Conservation (phyloP, 306 rosid species). For the Prunus padus region DNA sequence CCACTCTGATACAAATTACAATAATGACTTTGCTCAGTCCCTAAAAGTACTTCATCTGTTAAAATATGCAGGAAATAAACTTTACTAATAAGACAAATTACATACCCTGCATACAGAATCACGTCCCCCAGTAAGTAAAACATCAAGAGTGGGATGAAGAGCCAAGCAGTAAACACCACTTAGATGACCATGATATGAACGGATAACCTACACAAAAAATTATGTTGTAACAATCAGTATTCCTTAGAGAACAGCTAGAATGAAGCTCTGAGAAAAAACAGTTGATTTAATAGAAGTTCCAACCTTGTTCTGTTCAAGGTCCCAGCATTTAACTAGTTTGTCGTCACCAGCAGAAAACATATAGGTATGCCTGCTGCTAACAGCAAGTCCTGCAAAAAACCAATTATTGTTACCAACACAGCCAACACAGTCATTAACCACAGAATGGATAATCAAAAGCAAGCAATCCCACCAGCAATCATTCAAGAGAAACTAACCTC, state of each 20-base stretch:
- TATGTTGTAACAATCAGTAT: conserved; percentile 15
- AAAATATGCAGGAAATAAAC: conserved; percentile 18
- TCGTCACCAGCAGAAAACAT: conserved; percentile 99
- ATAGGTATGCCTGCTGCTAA: conserved; percentile 84
- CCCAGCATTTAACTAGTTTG: conserved; percentile 99
- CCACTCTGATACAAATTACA: conserved; percentile 19
- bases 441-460: conserved; percentile 10
- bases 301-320: conserved; percentile 98
- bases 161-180: conserved; percentile 99
- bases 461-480: conserved; percentile 7
- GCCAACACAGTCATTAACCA: conserved; percentile 16
- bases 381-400: conserved; percentile 72
- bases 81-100: conserved; percentile 16
- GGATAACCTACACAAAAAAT: conserved; percentile 67
- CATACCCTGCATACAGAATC: conserved; percentile 99
- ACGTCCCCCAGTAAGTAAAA: conserved; percentile 96
- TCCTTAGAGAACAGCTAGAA: conserved; percentile 8
- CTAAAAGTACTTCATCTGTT: conserved; percentile 15
- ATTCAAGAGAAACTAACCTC: conserved; percentile 57
- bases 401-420: conserved; percentile 4
- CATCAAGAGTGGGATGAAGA: conserved; percentile 89
- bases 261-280: conserved; percentile 10
- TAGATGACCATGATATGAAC: conserved; percentile 95
- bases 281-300: conserved; percentile 8
- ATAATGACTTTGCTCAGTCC: neutral